These are phyloP conservation scores for Gaeumannomyces tritici DNA, from an alignment of 2,329 filamentous ascomycete species.

Conservation along the genomic window DNA sequence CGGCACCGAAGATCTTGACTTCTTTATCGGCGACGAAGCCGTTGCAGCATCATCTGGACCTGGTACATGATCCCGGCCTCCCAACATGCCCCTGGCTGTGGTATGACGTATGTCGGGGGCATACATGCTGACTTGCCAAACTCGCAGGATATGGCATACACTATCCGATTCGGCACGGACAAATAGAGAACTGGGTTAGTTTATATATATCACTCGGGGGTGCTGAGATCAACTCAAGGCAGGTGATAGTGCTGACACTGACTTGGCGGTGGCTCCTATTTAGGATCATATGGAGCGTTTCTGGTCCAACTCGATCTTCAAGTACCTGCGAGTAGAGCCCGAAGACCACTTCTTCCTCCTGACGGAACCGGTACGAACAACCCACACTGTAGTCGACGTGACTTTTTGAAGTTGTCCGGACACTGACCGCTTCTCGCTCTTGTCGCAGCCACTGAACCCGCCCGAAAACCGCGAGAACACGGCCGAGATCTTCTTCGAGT, in stretches of 20 bases:
- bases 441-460: constrained; percentile 78
- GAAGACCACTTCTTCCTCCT: constrained; percentile 98
- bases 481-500: constrained; percentile 99
- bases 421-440: background rate
- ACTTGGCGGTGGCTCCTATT: constrained; percentile 12
- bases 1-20: constrained; percentile 95
- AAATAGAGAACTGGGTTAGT: constrained; percentile 95
- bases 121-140: background rate
- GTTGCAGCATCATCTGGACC: constrained; percentile 75
- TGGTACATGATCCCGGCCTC: constrained; percentile 38
- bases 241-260: background rate
- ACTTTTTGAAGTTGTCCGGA: background rate
- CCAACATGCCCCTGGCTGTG: constrained; percentile 6
- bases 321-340: constrained; percentile 94
- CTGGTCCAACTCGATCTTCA: constrained; percentile 99
- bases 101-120: background rate
- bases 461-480: constrained; percentile 99
- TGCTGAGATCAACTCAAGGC: background rate
- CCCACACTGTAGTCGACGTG: constrained; percentile 1
- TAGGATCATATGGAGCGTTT: constrained; percentile 99
- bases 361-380: constrained; percentile 72
- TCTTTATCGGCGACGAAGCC: constrained; percentile 97
- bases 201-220: too few relatives aligned
- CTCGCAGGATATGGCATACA: constrained; percentile 78
- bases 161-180: constrained; percentile 94